phyloP scores from a whole-genome alignment of 2,329 filamentous ascomycete genomes.

The Chaetothyriales sp. region DNA sequence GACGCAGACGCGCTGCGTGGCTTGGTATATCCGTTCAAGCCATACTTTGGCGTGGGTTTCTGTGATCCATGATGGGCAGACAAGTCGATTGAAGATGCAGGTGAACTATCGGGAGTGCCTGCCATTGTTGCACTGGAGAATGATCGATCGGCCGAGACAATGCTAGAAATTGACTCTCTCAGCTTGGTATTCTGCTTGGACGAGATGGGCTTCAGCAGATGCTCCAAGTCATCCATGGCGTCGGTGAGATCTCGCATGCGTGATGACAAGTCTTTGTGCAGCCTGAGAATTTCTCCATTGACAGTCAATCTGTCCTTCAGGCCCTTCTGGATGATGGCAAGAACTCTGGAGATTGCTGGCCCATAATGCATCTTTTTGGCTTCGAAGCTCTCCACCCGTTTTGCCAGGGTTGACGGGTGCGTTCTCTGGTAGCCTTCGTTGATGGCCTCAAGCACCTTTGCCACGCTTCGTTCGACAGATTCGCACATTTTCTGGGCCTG shows the following conservation, averaged over 20 bases:
- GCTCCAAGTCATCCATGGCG: slow-evolving; percentile 64
- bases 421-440: slow-evolving; percentile 60
- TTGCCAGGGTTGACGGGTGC: slow-evolving; percentile 53
- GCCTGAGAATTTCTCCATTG: slow-evolving; percentile 80
- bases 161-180: slow-evolving; percentile 82
- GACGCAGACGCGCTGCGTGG: slow-evolving; percentile 27
- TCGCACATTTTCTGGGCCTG: slow-evolving; percentile 96
- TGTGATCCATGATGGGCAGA: slow-evolving; percentile 37
- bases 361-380: slow-evolving; percentile 90
- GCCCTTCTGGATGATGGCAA: slow-evolving; percentile 90
- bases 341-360: slow-evolving; percentile 76
- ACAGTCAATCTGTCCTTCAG: slow-evolving; percentile 89
- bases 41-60: slow-evolving; percentile 32
- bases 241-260: slow-evolving; percentile 63
- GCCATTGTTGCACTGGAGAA: slow-evolving; percentile 54
- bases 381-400: slow-evolving; percentile 85
- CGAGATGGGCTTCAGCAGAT: slow-evolving; percentile 54
- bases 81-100: slow-evolving; percentile 49
- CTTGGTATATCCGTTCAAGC: slow-evolving; percentile 16
- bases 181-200: slow-evolving; percentile 54
- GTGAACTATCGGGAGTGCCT: slow-evolving; percentile 58
- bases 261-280: slow-evolving; percentile 73
- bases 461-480: slow-evolving; percentile 74
- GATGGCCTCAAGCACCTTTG: slow-evolving; percentile 65
- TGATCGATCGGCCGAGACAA: slow-evolving; percentile 61